Conservation (phyloP, 2,329 filamentous ascomycete species). For the Penicillium sp. region DNA sequence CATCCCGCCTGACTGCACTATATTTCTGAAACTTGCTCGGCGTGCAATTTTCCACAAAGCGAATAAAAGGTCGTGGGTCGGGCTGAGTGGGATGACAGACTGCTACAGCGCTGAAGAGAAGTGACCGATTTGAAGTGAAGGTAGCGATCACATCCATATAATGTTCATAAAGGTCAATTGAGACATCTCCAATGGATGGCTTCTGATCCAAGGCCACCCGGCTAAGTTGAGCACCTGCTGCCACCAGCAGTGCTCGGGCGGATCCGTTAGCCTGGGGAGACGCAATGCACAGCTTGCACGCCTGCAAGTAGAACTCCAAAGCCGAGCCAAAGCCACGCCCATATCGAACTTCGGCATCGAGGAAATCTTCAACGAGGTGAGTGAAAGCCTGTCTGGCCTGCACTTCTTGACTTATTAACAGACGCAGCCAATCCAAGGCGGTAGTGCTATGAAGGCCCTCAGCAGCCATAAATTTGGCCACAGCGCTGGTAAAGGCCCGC, state of each 20-base stretch:
- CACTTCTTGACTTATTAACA: slow-evolving; percentile 24
- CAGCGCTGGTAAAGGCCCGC: slow-evolving; percentile 18
- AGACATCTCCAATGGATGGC: slow-evolving; percentile 24
- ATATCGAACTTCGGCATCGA: slow-evolving; percentile 35
- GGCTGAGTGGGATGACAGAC: slow-evolving; percentile 41
- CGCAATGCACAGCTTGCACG: slow-evolving; percentile 22
- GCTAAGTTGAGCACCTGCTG: slow-evolving; percentile 26
- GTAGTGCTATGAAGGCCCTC: slow-evolving; percentile 36
- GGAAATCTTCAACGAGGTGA: slow-evolving; percentile 30
- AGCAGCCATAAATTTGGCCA: slow-evolving; percentile 41
- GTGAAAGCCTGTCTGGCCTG: slow-evolving; percentile 23
- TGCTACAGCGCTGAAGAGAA: slow-evolving; percentile 30
- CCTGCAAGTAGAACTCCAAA: slow-evolving; percentile 30
- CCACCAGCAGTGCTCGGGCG: slow-evolving; percentile 22
- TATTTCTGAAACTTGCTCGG: slow-evolving; percentile 18
- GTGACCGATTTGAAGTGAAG: slow-evolving; percentile 20
- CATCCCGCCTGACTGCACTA: slow-evolving; percentile 23
- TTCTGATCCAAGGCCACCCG: slow-evolving; percentile 25
- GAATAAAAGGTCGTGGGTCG: slow-evolving; percentile 30
- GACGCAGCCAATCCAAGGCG: slow-evolving; percentile 36
- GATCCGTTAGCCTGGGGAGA: slow-evolving; percentile 7
- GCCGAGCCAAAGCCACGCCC: slow-evolving; percentile 34
- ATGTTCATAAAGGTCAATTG: slow-evolving; percentile 32
- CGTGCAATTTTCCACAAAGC: slow-evolving; percentile 25
- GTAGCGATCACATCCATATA: slow-evolving; percentile 26